A percentile compares a stretch with the other conserved stretches of the same genome.
These are phyloP conservation scores for Daldinia caldariorum DNA, from an alignment of 495 filamentous ascomycete species.

Conservation along the genomic window DNA sequence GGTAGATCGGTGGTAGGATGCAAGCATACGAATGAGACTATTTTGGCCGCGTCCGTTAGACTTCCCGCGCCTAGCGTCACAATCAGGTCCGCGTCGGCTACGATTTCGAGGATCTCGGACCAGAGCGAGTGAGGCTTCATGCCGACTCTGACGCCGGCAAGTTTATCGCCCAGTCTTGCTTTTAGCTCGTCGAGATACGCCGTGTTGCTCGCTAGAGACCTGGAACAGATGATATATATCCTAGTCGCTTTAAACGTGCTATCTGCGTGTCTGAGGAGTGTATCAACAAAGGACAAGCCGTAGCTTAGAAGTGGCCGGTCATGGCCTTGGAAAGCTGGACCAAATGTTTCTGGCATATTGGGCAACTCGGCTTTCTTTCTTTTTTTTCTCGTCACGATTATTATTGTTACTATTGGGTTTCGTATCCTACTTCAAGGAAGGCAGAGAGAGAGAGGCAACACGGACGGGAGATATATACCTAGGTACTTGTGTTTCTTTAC, in stretches of 20 bases:
- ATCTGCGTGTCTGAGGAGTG: slow-evolving; percentile 51
- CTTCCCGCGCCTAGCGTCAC: slow-evolving; percentile 68
- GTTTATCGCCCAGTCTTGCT: slow-evolving; percentile 50
- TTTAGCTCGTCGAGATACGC: slow-evolving; percentile 55
- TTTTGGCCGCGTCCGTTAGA: slow-evolving; percentile 68
- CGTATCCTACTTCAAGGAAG: background rate
- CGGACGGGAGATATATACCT: background rate
- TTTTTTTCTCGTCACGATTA: background rate
- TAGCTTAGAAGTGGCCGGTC: slow-evolving; percentile 48
- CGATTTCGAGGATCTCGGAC: slow-evolving; percentile 66
- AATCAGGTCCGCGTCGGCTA: slow-evolving; percentile 63
- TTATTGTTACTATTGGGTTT: background rate
- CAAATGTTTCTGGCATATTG: slow-evolving; percentile 36
- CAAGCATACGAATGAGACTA: slow-evolving; percentile 60
- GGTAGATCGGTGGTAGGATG: background rate
- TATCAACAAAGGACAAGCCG: slow-evolving; percentile 49
- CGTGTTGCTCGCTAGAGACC: slow-evolving; percentile 62
- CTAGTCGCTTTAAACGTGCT: slow-evolving; percentile 55
- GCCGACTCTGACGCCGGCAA: slow-evolving; percentile 62
- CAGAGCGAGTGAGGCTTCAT: slow-evolving; percentile 67
- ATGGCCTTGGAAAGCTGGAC: slow-evolving; percentile 38
- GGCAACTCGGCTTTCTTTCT: background rate
- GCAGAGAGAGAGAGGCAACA: background rate
- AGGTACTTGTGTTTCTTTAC: too few species aligned
- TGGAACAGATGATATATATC: slow-evolving; percentile 67